Conservation (phyloP, 2,329 filamentous ascomycete species). For the Xylariaceae sp. region DNA sequence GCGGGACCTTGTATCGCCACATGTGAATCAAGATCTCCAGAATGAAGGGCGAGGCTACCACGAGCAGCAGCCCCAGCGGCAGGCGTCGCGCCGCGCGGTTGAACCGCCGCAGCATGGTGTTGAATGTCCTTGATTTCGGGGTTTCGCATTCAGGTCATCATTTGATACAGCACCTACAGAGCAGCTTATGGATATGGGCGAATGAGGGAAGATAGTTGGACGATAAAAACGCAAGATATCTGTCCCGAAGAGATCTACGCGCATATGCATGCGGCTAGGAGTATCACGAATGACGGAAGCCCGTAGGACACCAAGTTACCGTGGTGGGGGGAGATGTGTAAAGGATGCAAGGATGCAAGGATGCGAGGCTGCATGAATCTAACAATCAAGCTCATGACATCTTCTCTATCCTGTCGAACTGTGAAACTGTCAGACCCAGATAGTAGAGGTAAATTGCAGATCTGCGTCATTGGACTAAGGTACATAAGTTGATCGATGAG, state of each 20-base stretch:
- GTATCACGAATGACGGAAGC: neutral
- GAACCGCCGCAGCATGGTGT: conserved; percentile 39
- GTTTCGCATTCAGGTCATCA: conserved; percentile 28
- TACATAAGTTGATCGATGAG: too few relatives aligned
- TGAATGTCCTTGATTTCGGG: conserved; percentile 5
- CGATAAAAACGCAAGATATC: neutral
- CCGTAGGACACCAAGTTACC: neutral
- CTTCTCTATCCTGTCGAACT: too few relatives aligned
- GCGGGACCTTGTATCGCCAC: conserved; percentile 43
- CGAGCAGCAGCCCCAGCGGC: conserved; percentile 39
- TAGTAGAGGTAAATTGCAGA: too few relatives aligned
- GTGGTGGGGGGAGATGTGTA: neutral
- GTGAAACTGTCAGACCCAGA: too few relatives aligned
- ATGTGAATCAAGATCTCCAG: conserved; percentile 46
- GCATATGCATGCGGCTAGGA: neutral
- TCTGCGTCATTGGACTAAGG: too few relatives aligned
- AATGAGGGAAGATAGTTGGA: neutral
- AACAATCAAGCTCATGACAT: too few relatives aligned
- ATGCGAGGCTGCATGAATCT: neutral
- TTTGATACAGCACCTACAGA: conserved; percentile 9
- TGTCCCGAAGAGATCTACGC: neutral
- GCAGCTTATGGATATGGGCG: neutral
- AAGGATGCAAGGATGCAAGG: neutral
- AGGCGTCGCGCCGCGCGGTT: conserved; percentile 42
- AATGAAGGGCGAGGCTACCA: conserved; percentile 39